phyloP scores from a whole-genome alignment of 2,329 filamentous ascomycete species.

The Cladosporium phlei region DNA sequence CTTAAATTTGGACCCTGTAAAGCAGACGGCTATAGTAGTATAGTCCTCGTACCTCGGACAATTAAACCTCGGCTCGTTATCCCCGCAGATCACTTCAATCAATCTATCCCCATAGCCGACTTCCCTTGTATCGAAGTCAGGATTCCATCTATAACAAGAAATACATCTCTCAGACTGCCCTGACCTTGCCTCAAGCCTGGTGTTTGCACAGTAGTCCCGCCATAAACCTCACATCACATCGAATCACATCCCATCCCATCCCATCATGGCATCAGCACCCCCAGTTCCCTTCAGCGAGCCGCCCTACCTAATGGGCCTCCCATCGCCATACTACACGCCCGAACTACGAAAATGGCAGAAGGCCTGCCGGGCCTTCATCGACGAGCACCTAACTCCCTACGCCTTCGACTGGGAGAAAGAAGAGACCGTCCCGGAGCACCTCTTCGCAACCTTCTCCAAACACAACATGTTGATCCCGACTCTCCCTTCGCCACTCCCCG shows the following conservation, averaged over 20 bases:
- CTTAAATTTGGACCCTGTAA: too few species aligned
- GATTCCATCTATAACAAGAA: too few species aligned
- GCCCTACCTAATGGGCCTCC: conserved; percentile 64
- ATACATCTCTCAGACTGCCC: too few species aligned
- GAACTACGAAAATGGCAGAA: conserved; percentile 64
- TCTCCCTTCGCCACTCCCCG: conserved; percentile 63
- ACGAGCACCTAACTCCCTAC: conserved; percentile 57
- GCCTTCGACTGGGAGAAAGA: conserved; percentile 66
- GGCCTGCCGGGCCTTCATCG: conserved; percentile 61
- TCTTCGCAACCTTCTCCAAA: conserved; percentile 61
- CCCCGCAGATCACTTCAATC: too few species aligned
- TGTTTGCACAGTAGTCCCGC: too few species aligned
- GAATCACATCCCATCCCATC: neutral
- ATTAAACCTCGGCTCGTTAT: too few species aligned
- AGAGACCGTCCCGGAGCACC: conserved; percentile 58
- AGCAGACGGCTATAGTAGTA: too few species aligned
- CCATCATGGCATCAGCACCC: conserved; percentile 3
- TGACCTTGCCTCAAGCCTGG: too few species aligned
- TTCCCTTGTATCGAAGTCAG: too few species aligned
- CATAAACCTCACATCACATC: too few species aligned
- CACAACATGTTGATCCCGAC: conserved; percentile 67
- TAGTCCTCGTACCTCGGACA: too few species aligned
- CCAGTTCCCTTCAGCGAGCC: conserved; percentile 68
- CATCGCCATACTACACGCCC: conserved; percentile 65
- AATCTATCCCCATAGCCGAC: too few species aligned